These are phyloP conservation scores for Candida sp. DNA, from an alignment of 1,139 yeast species.

Conservation along the genomic window DNA sequence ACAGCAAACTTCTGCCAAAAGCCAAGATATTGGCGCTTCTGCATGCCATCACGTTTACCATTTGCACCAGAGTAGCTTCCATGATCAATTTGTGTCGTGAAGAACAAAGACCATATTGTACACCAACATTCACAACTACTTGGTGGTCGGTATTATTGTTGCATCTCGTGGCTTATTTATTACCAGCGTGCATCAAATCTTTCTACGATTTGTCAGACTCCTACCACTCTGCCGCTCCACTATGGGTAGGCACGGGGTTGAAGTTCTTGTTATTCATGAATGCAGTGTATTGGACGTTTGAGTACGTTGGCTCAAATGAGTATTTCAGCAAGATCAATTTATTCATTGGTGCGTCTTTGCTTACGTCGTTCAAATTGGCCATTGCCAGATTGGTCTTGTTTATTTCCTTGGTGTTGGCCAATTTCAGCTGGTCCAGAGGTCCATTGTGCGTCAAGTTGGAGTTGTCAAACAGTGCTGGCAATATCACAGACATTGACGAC, in stretches of 20 bases:
- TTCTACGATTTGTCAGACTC: conserved; percentile 78
- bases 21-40: conserved; percentile 53
- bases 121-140: conserved; percentile 68
- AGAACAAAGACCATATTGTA: conserved; percentile 84
- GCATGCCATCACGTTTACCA: conserved; percentile 68
- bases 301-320: conserved; percentile 61
- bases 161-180: conserved; percentile 55
- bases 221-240: conserved; percentile 83
- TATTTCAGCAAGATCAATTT: conserved; percentile 23
- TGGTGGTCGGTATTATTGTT: conserved; percentile 66
- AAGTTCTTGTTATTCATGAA: conserved; percentile 59
- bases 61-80: conserved; percentile 65
- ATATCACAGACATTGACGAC: conserved; percentile 9
- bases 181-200: conserved; percentile 71
- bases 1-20: conserved; percentile 22
- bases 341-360: conserved; percentile 33
- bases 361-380: conserved; percentile 61
- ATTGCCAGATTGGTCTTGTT: conserved; percentile 76
- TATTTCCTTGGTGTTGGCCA: conserved; percentile 71
- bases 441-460: conserved; percentile 82
- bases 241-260: conserved; percentile 78
- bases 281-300: conserved; percentile 81
- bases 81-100: conserved; percentile 83
- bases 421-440: conserved; percentile 86
- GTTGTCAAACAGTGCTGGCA: conserved; percentile 19